Conservation (phyloP, 2,329 filamentous ascomycete genomes). For the Aspergillus tamarii region DNA sequence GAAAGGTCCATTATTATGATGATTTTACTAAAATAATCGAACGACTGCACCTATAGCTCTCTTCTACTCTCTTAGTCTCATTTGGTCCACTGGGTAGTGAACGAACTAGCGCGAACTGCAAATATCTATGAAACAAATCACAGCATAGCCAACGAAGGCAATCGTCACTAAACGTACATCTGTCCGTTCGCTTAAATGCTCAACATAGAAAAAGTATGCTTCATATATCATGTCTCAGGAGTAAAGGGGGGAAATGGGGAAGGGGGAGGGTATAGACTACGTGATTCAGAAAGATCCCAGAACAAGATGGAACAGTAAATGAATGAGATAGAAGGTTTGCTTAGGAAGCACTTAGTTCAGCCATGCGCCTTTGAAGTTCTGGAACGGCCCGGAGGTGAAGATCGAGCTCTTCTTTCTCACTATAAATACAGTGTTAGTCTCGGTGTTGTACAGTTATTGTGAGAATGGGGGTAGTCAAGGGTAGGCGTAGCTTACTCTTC, state of each 20-base stretch:
- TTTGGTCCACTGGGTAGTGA: not conserved
- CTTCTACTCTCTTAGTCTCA: not conserved
- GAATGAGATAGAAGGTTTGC: not conserved
- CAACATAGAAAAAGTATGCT: not conserved
- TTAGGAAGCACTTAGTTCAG: slow-evolving; percentile 66
- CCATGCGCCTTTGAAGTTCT: slow-evolving; percentile 82
- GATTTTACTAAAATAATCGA: not conserved
- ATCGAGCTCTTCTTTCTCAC: slow-evolving; percentile 91
- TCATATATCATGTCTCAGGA: not conserved
- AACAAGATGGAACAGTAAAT: not conserved
- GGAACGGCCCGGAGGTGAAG: slow-evolving; percentile 81
- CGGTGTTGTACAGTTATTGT: slow-evolving; percentile 5
- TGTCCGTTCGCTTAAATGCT: not conserved
- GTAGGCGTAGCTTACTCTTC: slow-evolving; percentile 68
- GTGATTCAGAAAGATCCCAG: not conserved
- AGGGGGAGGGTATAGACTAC: not conserved
- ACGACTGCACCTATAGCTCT: not conserved
- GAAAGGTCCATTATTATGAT: not conserved
- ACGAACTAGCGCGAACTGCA: not conserved
- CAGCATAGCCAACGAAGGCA: not conserved
- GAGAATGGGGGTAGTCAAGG: not conserved
- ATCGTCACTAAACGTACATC: slow-evolving; percentile 2
- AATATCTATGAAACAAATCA: slow-evolving; percentile 7
- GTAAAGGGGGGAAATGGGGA: not conserved
- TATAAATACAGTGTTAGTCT: slow-evolving; percentile 30